Conservation (phyloP, 768 basidiomycete genomes). For the Boletus reticulatus region DNA sequence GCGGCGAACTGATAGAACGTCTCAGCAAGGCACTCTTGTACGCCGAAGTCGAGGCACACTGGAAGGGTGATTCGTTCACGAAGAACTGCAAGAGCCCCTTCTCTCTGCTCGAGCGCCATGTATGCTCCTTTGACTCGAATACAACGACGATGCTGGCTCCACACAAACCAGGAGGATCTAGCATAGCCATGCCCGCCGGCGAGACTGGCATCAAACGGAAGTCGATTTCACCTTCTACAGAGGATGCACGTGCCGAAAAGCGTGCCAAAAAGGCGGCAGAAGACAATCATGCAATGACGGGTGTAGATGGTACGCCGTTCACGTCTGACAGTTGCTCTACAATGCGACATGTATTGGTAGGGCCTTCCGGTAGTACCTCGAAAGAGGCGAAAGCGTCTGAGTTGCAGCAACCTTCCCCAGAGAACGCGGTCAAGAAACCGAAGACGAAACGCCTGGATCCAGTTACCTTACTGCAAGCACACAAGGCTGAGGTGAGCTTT, state of each 20-base stretch:
- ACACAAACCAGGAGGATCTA: constrained; percentile 18
- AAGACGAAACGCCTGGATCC: constrained; percentile 40
- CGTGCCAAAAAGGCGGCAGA: constrained; percentile 53
- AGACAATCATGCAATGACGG: constrained; percentile 34
- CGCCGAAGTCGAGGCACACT: constrained; percentile 80
- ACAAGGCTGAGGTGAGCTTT: constrained; percentile 54
- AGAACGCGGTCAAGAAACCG: constrained; percentile 29
- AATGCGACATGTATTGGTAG: constrained; percentile 12
- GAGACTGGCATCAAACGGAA: constrained; percentile 48
- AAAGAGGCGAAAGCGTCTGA: constrained; percentile 24
- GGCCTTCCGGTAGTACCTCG: constrained; percentile 1
- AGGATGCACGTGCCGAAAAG: constrained; percentile 59
- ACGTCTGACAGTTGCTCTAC: constrained; percentile 26
- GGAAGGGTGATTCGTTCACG: constrained; percentile 60
- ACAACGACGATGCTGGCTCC: constrained; percentile 15
- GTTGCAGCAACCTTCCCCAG: constrained; percentile 18
- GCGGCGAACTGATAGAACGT: constrained; percentile 80
- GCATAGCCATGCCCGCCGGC: not conserved
- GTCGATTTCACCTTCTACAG: constrained; percentile 42
- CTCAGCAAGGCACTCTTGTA: constrained; percentile 80
- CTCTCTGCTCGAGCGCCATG: constrained; percentile 72
- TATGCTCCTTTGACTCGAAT: constrained; percentile 56
- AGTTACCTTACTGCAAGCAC: constrained; percentile 49
- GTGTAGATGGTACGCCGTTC: constrained; percentile 38
- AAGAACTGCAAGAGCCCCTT: constrained; percentile 68